Evolutionary conservation across 306 rosid species (phyloP).

Genomic region (Medicago lupulina): DNA sequence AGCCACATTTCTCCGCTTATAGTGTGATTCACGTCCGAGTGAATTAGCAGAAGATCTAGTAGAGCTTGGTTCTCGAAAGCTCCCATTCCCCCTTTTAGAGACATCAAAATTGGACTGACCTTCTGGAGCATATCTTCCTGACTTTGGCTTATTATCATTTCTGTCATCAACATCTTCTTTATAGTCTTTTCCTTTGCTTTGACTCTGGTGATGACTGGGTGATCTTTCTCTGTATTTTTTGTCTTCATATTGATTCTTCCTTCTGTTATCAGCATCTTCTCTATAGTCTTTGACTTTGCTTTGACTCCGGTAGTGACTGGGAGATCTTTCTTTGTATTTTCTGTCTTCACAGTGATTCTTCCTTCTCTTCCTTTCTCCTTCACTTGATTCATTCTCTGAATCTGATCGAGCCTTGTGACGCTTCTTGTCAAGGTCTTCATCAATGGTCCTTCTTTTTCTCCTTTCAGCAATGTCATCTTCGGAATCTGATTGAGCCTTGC

Average conservation of each 20-base stretch:
- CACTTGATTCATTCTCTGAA: slow-evolving; percentile 44
- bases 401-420: slow-evolving; percentile 41
- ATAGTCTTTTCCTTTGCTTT: slow-evolving; percentile 41
- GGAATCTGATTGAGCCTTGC: slow-evolving; percentile 42
- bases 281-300: slow-evolving; percentile 41
- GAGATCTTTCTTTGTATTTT: slow-evolving; percentile 51
- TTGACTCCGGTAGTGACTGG: slow-evolving; percentile 48
- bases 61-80: slow-evolving; percentile 45
- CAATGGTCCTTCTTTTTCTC: slow-evolving; percentile 49
- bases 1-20: slow-evolving; percentile 61
- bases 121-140: slow-evolving; percentile 49
- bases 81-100: slow-evolving; percentile 46
- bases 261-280: slow-evolving; percentile 25
- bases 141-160: slow-evolving; percentile 53
- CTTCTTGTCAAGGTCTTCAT: slow-evolving; percentile 45
- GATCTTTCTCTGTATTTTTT: slow-evolving; percentile 46
- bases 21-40: slow-evolving; percentile 49
- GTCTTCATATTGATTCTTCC: neutral
- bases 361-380: slow-evolving; percentile 45
- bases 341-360: slow-evolving; percentile 42
- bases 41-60: slow-evolving; percentile 40
- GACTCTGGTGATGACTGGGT: slow-evolving; percentile 48
- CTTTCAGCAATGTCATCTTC: slow-evolving; percentile 55
- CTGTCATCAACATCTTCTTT: slow-evolving; percentile 45
- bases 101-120: slow-evolving; percentile 44